A percentile compares a stretch with the other conserved stretches of the same genome.
Evolutionary conservation across 2,329 filamentous ascomycete genomes (phyloP).

Genomic region (Bisporella sp.): DNA sequence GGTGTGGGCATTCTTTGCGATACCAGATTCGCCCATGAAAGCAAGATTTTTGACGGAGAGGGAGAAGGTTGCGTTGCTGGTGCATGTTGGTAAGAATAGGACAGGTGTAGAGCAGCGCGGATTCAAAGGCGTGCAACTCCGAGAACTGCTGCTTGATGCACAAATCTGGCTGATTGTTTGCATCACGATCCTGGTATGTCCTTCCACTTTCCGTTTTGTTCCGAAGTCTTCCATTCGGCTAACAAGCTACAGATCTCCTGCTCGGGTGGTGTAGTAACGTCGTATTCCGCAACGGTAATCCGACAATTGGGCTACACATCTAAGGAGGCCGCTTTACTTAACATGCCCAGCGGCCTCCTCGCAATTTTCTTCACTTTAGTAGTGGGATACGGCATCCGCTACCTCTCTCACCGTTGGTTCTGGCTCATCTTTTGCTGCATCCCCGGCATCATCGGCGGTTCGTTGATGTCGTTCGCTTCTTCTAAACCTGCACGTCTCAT

Average conservation of each 20-base stretch:
- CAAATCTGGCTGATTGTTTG: conserved; percentile 31
- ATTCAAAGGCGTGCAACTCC: conserved; percentile 44
- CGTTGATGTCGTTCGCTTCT: conserved; percentile 28
- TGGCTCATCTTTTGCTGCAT: conserved; percentile 25
- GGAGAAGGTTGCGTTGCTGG: conserved; percentile 37
- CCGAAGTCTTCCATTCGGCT: conserved; percentile 25
- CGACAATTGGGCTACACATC: conserved; percentile 34
- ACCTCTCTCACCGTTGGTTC: background rate
- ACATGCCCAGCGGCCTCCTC: conserved; percentile 23
- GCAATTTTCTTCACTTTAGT: conserved; percentile 5
- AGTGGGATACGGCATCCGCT: background rate
- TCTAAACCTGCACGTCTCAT: conserved; percentile 31
- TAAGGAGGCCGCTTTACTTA: conserved; percentile 24
- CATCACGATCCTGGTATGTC: conserved; percentile 23
- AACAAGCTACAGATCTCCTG: conserved; percentile 35
- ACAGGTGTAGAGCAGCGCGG: conserved; percentile 48
- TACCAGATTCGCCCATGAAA: conserved; percentile 37
- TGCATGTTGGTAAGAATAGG: conserved; percentile 47
- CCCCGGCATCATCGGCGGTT: conserved; percentile 25
- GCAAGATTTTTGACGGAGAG: conserved; percentile 37
- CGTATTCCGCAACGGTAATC: background rate
- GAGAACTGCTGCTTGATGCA: conserved; percentile 36
- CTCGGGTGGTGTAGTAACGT: background rate
- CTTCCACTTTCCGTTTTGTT: conserved; percentile 26
- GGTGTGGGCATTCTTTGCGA: conserved; percentile 35